These are phyloP conservation scores for Paramecium bursaria DNA, from an alignment of 73 alveolate species.

Conservation along the genomic window DNA sequence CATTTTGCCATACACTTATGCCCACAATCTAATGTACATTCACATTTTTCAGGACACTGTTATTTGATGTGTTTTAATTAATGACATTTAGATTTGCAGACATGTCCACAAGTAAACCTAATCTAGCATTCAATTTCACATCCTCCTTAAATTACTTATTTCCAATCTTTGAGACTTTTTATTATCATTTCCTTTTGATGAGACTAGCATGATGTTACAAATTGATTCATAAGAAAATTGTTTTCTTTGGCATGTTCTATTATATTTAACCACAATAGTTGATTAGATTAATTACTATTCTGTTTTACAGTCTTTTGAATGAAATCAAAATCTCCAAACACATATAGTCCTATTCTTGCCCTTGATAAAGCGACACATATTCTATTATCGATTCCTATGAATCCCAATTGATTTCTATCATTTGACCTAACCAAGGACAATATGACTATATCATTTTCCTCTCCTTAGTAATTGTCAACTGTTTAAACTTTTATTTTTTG, in stretches of 20 bases:
- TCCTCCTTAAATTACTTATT: neutral
- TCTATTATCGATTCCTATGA: constrained; percentile 82
- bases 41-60: constrained; percentile 53
- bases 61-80: neutral
- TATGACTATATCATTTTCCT: constrained; percentile 90
- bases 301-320: constrained; percentile 44
- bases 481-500: constrained; percentile 76
- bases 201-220: neutral
- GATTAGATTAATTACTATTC: neutral
- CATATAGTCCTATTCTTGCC: constrained; percentile 88
- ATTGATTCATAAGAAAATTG: constrained; percentile 32
- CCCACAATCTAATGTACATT: constrained; percentile 59
- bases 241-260: constrained; percentile 57
- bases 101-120: constrained; percentile 34
- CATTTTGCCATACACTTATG: constrained; percentile 57
- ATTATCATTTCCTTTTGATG: neutral
- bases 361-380: constrained; percentile 92
- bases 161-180: constrained; percentile 25
- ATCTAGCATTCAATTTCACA: constrained; percentile 63
- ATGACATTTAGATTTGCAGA: constrained; percentile 58
- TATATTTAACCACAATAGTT: constrained; percentile 64
- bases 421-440: constrained; percentile 86
- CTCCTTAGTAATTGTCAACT: constrained; percentile 94
- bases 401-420: constrained; percentile 78
- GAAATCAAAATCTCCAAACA: constrained; percentile 89